phyloP scores from a whole-genome alignment of 2,329 filamentous ascomycete species.

The Paramyrothecium roridum region DNA sequence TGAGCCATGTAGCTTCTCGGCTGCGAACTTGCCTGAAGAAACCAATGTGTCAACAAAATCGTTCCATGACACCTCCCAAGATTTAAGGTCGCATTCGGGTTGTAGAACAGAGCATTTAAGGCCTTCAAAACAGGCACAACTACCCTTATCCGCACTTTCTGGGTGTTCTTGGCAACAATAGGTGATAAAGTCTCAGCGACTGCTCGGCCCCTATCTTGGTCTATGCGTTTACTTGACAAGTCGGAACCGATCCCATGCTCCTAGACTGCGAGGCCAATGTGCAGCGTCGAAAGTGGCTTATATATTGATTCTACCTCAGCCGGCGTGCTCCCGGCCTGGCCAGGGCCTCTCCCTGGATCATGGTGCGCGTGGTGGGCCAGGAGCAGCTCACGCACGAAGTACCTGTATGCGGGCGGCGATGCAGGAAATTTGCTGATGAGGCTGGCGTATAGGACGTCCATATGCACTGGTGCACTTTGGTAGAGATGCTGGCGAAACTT shows the following conservation, averaged over 20 bases:
- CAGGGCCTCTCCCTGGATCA: neutral
- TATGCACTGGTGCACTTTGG: too few relatives aligned
- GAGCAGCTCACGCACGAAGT: too few relatives aligned
- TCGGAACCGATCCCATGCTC: neutral
- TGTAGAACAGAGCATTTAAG: neutral
- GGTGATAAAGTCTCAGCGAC: neutral
- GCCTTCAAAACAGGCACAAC: neutral
- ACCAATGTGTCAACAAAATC: neutral
- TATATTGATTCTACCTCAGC: neutral
- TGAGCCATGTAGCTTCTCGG: neutral
- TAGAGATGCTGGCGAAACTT: too few relatives aligned
- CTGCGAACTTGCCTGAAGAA: neutral
- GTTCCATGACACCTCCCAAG: neutral
- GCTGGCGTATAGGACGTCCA: too few relatives aligned
- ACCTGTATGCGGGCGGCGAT: too few relatives aligned
- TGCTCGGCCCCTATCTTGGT: neutral
- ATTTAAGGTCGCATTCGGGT: neutral
- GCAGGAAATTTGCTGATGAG: too few relatives aligned
- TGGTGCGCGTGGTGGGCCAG: too few relatives aligned
- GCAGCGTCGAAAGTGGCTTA: neutral
- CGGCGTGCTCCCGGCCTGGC: neutral
- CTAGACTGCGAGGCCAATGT: neutral
- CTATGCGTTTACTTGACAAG: neutral
- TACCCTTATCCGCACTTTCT: neutral
- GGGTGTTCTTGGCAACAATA: neutral